phyloP scores from a whole-genome alignment of 805 yeast species.

The Saturnispora serradocipensis region DNA sequence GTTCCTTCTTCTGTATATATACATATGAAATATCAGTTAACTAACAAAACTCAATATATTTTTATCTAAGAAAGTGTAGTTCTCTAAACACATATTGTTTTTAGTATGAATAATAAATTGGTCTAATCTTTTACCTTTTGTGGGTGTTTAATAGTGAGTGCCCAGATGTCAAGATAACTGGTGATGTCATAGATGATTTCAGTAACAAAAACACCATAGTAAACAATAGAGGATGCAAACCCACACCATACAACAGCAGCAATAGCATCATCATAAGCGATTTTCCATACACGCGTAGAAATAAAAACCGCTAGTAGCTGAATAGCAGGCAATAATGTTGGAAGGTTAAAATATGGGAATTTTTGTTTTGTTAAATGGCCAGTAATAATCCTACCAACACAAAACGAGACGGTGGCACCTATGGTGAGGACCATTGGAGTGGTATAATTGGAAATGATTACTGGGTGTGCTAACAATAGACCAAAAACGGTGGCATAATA shows the following conservation, averaged over 20 bases:
- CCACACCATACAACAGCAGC: slow-evolving; percentile 53
- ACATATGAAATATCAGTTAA: not conserved
- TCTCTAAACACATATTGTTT: not conserved
- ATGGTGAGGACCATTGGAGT: slow-evolving; percentile 58
- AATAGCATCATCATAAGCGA: slow-evolving; percentile 31
- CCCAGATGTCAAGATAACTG: slow-evolving; percentile 72
- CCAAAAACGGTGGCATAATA: slow-evolving; percentile 41
- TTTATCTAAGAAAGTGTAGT: not conserved
- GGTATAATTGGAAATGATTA: slow-evolving; percentile 35
- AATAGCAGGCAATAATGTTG: slow-evolving; percentile 53
- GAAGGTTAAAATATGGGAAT: slow-evolving; percentile 66
- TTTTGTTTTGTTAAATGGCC: slow-evolving; percentile 75
- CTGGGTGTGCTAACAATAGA: slow-evolving; percentile 43
- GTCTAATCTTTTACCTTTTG: slow-evolving; percentile 29
- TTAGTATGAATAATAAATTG: not conserved
- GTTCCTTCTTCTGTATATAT: not conserved
- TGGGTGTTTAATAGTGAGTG: slow-evolving; percentile 75
- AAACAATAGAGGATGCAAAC: slow-evolving; percentile 55
- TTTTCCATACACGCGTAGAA: slow-evolving; percentile 31
- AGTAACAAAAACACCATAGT: slow-evolving; percentile 63
- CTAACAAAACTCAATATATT: not conserved
- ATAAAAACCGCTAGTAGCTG: slow-evolving; percentile 34
- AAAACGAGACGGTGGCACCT: slow-evolving; percentile 69
- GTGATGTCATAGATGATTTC: slow-evolving; percentile 79
- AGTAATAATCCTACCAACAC: slow-evolving; percentile 84